Conservation (phyloP, 352 stramenopile species). For the Thalassiosira hispida region DNA sequence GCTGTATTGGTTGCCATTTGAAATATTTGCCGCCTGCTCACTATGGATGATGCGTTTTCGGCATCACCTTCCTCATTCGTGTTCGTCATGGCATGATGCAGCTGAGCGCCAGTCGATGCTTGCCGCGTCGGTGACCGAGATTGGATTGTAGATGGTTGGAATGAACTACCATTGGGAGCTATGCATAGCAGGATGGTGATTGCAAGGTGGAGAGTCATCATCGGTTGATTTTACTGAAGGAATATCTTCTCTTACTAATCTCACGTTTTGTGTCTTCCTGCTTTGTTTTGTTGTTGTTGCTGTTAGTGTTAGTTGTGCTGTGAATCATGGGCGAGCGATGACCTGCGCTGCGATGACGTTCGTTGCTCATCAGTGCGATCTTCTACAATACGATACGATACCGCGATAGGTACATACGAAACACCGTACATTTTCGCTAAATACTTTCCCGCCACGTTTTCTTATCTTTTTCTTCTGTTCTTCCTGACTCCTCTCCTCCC, state of each 20-base stretch:
- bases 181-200: conserved; percentile 17
- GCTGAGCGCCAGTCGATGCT: neutral
- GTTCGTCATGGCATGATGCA: neutral
- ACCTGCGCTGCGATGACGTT: too few species aligned
- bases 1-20: conserved; percentile 7
- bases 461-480: too few species aligned
- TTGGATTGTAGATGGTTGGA: conserved; percentile 14
- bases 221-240: conserved; percentile 13
- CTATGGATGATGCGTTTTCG: neutral
- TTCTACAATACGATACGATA: too few species aligned
- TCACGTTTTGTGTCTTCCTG: too few species aligned
- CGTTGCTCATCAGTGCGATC: too few species aligned
- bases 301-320: too few species aligned
- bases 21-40: conserved; percentile 25
- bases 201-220: neutral
- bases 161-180: neutral
- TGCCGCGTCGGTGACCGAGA: neutral
- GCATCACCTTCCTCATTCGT: neutral
- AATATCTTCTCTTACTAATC: neutral
- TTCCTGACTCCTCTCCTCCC: too few species aligned
- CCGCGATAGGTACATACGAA: too few species aligned
- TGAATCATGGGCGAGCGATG: too few species aligned
- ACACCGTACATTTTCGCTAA: too few species aligned
- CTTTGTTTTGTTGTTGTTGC: too few species aligned
- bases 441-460: too few species aligned